phyloP scores from a whole-genome alignment of 768 basidiomycete species.

The Termitomyces sp. region DNA sequence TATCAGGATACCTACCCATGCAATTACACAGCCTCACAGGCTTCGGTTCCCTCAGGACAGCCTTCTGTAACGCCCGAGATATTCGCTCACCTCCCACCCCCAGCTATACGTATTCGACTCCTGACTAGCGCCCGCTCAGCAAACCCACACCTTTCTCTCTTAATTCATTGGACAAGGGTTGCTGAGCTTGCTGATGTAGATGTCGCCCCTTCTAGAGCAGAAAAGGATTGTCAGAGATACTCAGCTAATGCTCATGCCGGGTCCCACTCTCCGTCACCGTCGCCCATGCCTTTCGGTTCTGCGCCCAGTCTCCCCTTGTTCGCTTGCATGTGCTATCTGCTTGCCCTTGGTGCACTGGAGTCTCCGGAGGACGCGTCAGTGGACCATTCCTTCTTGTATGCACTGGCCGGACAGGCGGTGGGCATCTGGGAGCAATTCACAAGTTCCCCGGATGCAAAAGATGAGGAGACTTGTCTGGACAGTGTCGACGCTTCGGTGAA shows the following conservation, averaged over 20 bases:
- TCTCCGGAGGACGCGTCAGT: conserved; percentile 2
- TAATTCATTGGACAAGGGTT: conserved; percentile 13
- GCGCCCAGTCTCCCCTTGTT: conserved; percentile 41
- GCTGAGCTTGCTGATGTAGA: conserved; percentile 7
- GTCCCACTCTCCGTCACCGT: not conserved
- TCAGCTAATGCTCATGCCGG: conserved; percentile 1
- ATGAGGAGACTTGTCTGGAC: not conserved
- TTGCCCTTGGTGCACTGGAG: conserved; percentile 49
- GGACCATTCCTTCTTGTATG: conserved; percentile 26
- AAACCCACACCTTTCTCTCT: conserved; percentile 20
- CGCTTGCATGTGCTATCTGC: conserved; percentile 48
- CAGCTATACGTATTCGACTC: conserved; percentile 19
- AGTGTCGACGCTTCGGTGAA: conserved; percentile 3
- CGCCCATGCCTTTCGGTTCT: not conserved
- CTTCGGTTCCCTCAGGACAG: conserved; percentile 11
- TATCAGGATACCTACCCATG: not conserved
- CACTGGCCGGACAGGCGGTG: conserved; percentile 31
- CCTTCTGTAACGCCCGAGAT: conserved; percentile 27
- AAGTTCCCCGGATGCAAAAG: not conserved
- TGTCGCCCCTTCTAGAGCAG: not conserved
- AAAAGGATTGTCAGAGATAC: conserved; percentile 6
- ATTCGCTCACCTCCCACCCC: conserved; percentile 27
- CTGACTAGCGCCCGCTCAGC: conserved; percentile 20
- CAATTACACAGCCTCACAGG: not conserved
- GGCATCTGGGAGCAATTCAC: conserved; percentile 29